These are phyloP conservation scores for Podospora tetraspora DNA, from an alignment of 495 filamentous ascomycete species.

Conservation along the genomic window DNA sequence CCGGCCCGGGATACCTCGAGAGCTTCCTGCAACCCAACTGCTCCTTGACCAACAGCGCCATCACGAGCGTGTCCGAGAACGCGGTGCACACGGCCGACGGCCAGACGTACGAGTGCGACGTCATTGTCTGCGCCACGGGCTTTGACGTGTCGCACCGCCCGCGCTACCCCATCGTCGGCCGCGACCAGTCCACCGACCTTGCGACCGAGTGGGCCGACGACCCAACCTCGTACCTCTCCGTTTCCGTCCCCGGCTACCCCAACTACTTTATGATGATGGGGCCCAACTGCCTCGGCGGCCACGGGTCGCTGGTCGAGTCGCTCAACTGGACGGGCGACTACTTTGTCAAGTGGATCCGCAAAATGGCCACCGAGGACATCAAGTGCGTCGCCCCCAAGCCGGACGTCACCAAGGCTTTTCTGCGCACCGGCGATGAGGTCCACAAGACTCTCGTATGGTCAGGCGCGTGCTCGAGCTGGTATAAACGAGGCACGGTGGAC, in stretches of 20 bases:
- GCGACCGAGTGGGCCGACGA: constrained; percentile 45
- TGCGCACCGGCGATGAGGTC: constrained; percentile 38
- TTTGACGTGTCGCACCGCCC: constrained; percentile 50
- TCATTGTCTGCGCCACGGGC: constrained; percentile 54
- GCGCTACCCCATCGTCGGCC: constrained; percentile 48
- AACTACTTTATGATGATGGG: constrained; percentile 48
- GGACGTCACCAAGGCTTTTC: constrained; percentile 39
- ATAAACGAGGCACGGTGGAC: constrained; percentile 38
- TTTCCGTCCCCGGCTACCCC: constrained; percentile 51
- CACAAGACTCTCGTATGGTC: constrained; percentile 45
- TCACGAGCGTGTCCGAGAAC: constrained; percentile 45
- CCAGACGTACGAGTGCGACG: constrained; percentile 30
- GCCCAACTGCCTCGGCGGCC: constrained; percentile 27
- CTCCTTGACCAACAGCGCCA: constrained; percentile 42
- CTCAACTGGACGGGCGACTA: constrained; percentile 26
- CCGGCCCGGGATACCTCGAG: constrained; percentile 57
- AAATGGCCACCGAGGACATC: constrained; percentile 45
- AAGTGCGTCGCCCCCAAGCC: constrained; percentile 40
- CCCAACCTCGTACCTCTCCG: constrained; percentile 49
- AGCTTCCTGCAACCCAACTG: constrained; percentile 52
- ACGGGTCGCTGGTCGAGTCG: constrained; percentile 24
- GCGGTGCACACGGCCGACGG: constrained; percentile 46
- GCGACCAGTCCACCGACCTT: constrained; percentile 40
- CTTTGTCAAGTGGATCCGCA: constrained; percentile 42
- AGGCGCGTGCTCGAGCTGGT: constrained; percentile 47